Percentiles rank a stretch among this genome's conserved stretches.
Conservation (phyloP, 371 early-diverging fungal species). For the Mucor indicus region DNA sequence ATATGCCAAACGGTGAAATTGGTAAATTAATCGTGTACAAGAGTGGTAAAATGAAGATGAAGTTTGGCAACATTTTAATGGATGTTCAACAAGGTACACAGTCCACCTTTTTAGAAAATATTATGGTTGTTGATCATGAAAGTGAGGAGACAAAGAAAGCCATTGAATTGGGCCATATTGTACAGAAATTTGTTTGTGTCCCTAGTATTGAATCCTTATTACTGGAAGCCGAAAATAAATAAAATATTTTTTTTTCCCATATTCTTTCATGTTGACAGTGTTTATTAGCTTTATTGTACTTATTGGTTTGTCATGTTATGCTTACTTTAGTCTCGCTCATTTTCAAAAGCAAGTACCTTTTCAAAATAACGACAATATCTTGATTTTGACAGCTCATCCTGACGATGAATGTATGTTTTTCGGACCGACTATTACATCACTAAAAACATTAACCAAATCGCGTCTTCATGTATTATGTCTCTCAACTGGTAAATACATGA, state of each 20-base stretch:
- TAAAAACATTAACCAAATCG: constrained; percentile 29
- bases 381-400: constrained; percentile 96
- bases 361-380: constrained; percentile 28
- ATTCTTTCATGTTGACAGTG: not conserved
- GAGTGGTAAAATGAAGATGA: constrained; percentile 72
- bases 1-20: constrained; percentile 58
- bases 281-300: constrained; percentile 3
- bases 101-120: constrained; percentile 58
- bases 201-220: constrained; percentile 60
- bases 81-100: constrained; percentile 61
- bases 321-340: constrained; percentile 14
- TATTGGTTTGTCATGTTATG: constrained; percentile 8
- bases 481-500: constrained; percentile 65
- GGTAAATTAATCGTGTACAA: constrained; percentile 68
- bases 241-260: not conserved
- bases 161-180: constrained; percentile 63
- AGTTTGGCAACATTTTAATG: constrained; percentile 62
- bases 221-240: constrained; percentile 16
- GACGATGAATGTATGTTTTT: constrained; percentile 99
- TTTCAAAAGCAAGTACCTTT: constrained; percentile 11
- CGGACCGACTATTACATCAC: constrained; percentile 73
- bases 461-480: constrained; percentile 78
- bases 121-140: constrained; percentile 57
- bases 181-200: constrained; percentile 61
- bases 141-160: constrained; percentile 47